Evolutionary conservation across 257 asterid species (phyloP).

Genomic region (Schizonepeta tenuifolia): DNA sequence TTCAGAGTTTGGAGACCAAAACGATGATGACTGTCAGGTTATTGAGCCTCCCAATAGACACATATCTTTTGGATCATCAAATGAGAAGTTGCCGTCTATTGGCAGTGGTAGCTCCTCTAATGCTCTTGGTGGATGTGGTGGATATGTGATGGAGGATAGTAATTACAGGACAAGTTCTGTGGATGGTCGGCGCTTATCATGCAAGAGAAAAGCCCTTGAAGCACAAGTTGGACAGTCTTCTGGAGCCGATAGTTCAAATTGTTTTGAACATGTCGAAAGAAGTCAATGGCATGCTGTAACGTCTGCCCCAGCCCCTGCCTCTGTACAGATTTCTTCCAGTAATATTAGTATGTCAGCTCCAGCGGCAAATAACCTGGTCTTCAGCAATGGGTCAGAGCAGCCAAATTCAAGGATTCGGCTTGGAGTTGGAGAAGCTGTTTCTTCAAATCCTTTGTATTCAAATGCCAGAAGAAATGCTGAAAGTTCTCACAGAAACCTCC

Average conservation of each 20-base stretch:
- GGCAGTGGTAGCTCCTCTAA: slow-evolving; percentile 46
- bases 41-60: slow-evolving; percentile 51
- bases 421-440: slow-evolving; percentile 51
- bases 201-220: slow-evolving; percentile 82
- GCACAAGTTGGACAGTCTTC: slow-evolving; percentile 64
- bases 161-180: slow-evolving; percentile 41
- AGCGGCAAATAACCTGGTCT: slow-evolving; percentile 33
- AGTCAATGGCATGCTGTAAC: slow-evolving; percentile 52
- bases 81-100: slow-evolving; percentile 39
- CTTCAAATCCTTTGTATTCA: slow-evolving; percentile 47
- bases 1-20: slow-evolving; percentile 43
- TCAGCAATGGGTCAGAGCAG: slow-evolving; percentile 44
- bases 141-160: slow-evolving; percentile 44
- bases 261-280: slow-evolving; percentile 52
- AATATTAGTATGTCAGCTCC: slow-evolving; percentile 34
- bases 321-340: slow-evolving; percentile 34
- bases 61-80: slow-evolving; percentile 47
- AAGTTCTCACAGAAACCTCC: slow-evolving; percentile 59
- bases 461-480: slow-evolving; percentile 48
- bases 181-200: slow-evolving; percentile 65
- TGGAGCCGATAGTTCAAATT: slow-evolving; percentile 62
- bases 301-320: slow-evolving; percentile 20
- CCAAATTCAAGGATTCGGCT: slow-evolving; percentile 68
- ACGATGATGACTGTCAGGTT: slow-evolving; percentile 68
- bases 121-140: slow-evolving; percentile 25